Percentiles rank a stretch among this genome's conserved stretches.
Evolutionary conservation across 306 rosid species (phyloP).

Genomic region (Begonia fuchsioides): DNA sequence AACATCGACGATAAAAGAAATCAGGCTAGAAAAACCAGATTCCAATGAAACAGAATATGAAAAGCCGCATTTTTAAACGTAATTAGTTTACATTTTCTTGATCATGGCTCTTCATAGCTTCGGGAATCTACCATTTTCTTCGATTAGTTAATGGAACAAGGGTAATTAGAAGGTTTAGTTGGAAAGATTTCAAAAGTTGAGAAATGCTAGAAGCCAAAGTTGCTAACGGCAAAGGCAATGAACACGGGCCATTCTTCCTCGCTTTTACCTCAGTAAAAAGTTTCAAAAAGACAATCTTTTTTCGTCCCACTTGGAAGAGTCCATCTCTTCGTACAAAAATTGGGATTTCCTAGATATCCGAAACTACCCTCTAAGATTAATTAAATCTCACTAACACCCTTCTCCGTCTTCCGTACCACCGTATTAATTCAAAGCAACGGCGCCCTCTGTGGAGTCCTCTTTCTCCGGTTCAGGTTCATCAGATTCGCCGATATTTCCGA

Average conservation of each 20-base stretch:
- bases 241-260: neutral
- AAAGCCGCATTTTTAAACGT: too few species aligned
- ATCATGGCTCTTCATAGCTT: too few species aligned
- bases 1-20: too few species aligned
- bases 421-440: constrained; percentile 51
- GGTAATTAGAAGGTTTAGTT: too few species aligned
- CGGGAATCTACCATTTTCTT: too few species aligned
- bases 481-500: constrained; percentile 30
- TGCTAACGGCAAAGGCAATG: neutral
- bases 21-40: too few species aligned
- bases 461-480: constrained; percentile 78
- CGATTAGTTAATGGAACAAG: neutral
- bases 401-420: neutral
- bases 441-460: constrained; percentile 76
- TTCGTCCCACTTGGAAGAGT: neutral
- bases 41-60: too few species aligned
- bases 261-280: neutral
- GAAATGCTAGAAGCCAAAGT: neutral
- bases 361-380: neutral
- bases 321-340: neutral
- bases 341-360: neutral
- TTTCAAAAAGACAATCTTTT: neutral
- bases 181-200: neutral
- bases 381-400: neutral
- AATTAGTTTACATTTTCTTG: too few species aligned